phyloP scores from a whole-genome alignment of 2,329 filamentous ascomycete species.

The Dendryphion nanum region DNA sequence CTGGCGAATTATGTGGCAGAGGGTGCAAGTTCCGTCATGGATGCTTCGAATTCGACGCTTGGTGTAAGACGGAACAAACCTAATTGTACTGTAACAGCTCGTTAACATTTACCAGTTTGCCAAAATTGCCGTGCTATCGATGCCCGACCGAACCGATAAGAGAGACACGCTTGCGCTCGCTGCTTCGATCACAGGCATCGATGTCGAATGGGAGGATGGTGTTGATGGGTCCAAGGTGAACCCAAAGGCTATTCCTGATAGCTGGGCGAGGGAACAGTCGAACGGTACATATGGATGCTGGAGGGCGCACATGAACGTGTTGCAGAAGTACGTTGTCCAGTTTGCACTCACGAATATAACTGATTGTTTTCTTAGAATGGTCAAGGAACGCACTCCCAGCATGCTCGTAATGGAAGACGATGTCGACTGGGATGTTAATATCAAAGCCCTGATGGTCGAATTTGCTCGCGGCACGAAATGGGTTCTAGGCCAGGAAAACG shows the following conservation, averaged over 20 bases:
- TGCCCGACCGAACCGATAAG: conserved; percentile 51
- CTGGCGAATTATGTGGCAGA: too few species aligned
- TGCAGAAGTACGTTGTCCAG: conserved; percentile 3
- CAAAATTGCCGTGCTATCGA: conserved; percentile 51
- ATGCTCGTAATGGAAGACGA: conserved; percentile 11
- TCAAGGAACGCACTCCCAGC: conserved; percentile 5
- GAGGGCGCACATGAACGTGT: conserved; percentile 10
- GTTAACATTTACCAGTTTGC: conserved; percentile 43
- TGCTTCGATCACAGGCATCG: conserved; percentile 45
- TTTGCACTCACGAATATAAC: too few species aligned
- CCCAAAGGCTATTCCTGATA: conserved; percentile 4
- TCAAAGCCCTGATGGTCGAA: conserved; percentile 7
- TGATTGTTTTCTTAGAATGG: conserved; percentile 5
- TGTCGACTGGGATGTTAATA: conserved; percentile 10
- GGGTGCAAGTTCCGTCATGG: too few species aligned
- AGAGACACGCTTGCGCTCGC: conserved; percentile 49
- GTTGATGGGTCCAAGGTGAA: conserved; percentile 36
- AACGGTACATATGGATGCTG: conserved; percentile 7
- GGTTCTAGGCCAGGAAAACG: conserved; percentile 1
- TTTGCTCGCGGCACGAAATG: conserved; percentile 6
- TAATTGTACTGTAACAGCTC: not conserved
- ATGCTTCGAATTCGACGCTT: conserved; percentile 4
- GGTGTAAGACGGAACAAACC: conserved; percentile 3
- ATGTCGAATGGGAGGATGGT: conserved; percentile 48
- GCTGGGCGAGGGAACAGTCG: conserved; percentile 4